A percentile compares a stretch with the other conserved stretches of the same genome.
Evolutionary conservation across 73 alveolate genomes (phyloP).

Genomic region (Paraurostyla sp.): DNA sequence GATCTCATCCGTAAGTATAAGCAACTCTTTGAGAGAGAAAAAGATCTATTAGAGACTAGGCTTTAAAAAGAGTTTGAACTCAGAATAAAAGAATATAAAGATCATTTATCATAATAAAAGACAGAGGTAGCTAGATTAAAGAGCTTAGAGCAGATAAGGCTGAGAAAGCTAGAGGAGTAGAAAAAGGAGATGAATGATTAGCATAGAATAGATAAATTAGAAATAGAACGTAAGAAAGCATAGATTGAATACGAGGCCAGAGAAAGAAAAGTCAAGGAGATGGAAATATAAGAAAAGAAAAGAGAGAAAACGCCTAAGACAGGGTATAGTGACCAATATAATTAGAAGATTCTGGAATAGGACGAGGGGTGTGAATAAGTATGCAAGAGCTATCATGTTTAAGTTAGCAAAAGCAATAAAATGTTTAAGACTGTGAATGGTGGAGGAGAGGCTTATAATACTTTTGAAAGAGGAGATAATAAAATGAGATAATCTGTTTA

Average conservation of each 20-base stretch:
- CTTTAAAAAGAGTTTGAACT: slow-evolving; percentile 2
- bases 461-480: neutral
- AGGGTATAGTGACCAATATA: neutral
- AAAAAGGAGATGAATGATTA: slow-evolving; percentile 8
- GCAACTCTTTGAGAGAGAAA: slow-evolving; percentile 8
- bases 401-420: neutral
- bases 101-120: neutral
- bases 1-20: slow-evolving; percentile 37
- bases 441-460: neutral
- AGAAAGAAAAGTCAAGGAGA: slow-evolving; percentile 3
- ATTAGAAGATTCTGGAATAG: slow-evolving; percentile 2
- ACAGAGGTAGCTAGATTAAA: slow-evolving; percentile 39
- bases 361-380: slow-evolving; percentile 30
- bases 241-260: slow-evolving; percentile 37
- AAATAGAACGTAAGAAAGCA: slow-evolving; percentile 31
- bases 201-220: neutral
- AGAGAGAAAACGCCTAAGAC: slow-evolving; percentile 10
- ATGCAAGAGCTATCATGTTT: slow-evolving; percentile 30
- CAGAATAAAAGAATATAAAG: slow-evolving; percentile 15
- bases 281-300: neutral
- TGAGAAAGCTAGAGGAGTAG: slow-evolving; percentile 18
- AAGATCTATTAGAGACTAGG: neutral
- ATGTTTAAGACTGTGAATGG: neutral
- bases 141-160: neutral
- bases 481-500: too few relatives aligned